Evolutionary conservation across 768 basidiomycete genomes (phyloP), one percentile per base, ranked within the genome.

Genomic region (Suillus placidus): DNA sequence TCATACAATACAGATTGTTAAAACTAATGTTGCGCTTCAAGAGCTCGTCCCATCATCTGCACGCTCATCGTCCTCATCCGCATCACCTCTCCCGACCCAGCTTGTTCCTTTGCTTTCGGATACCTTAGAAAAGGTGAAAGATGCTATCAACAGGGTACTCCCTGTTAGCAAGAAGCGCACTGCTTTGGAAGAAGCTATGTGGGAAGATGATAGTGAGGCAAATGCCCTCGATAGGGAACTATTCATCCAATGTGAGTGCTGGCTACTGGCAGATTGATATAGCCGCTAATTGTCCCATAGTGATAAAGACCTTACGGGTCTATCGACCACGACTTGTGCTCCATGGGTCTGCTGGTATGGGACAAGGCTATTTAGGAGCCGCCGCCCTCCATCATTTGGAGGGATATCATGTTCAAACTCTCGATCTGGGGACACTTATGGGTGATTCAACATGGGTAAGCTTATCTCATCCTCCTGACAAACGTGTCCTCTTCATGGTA

Each of bases 41-140:
- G 97, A 95, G 75, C 83, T 99, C 35, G 90, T 98, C 0, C 97
- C 97, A 0, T 97, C 97, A 0, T 97, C 97, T 12, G 94, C 95
- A 2, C 85, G 97, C 51, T 95, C 97, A 0, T 88, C 94, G 0
- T 86, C 96, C 0, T 94, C 94, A 0, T 84, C 90, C 5, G 96
- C 97, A 0, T 84, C 89, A 0, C 91, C 94, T 1, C 82, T 99
- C 6, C 97, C 97, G 0, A 71, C 81, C 0, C 97, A 99, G 71
- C 87, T 99, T 54, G 85, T 83, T 0, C 92, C 97, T 0, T 77
- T 99, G 18, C 83, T 99, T 3, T 80, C 84, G 0, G 83, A 85
- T 5, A 79, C 89, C 0, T 78, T 99, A 6, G 89, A 92, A 51
- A 83, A 82, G 40, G 88, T 93, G 9, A 96, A 93, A 75, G 73